Conservation (phyloP, 2,329 filamentous ascomycete species). For the Trichophyton mentagrophytes region DNA sequence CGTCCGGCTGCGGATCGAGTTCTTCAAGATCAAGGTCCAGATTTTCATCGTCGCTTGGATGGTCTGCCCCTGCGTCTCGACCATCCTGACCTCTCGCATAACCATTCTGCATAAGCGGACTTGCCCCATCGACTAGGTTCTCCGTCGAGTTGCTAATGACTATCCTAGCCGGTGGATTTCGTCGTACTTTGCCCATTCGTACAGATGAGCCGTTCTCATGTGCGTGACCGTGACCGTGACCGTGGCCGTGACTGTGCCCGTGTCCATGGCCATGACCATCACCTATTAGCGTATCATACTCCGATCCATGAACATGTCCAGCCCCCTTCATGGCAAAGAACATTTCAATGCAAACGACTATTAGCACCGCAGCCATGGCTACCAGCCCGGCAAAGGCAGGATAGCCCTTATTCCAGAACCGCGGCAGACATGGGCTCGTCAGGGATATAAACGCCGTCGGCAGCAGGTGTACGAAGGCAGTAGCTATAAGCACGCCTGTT, state of each 20-base stretch:
- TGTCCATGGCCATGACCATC: conserved; percentile 7
- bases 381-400: conserved; percentile 67
- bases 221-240: conserved; percentile 4
- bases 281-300: conserved; percentile 37
- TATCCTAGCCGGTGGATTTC: neutral
- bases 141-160: conserved; percentile 9
- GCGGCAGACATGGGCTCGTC: conserved; percentile 55
- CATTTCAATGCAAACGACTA: conserved; percentile 78
- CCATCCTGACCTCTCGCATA: conserved; percentile 11
- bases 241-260: neutral
- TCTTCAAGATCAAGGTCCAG: conserved; percentile 51
- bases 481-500: conserved; percentile 45
- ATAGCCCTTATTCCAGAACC: conserved; percentile 69
- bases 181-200: neutral
- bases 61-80: neutral
- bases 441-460: conserved; percentile 50
- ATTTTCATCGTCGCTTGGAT: conserved; percentile 39
- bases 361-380: conserved; percentile 67
- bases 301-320: conserved; percentile 44
- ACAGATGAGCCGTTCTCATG: neutral
- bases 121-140: conserved; percentile 13
- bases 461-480: conserved; percentile 48
- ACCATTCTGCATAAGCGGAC: conserved; percentile 13
- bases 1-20: conserved; percentile 19
- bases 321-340: conserved; percentile 64